Conservation (phyloP, 371 early-diverging fungal species). For the Thermomucor indicae-seudaticae region DNA sequence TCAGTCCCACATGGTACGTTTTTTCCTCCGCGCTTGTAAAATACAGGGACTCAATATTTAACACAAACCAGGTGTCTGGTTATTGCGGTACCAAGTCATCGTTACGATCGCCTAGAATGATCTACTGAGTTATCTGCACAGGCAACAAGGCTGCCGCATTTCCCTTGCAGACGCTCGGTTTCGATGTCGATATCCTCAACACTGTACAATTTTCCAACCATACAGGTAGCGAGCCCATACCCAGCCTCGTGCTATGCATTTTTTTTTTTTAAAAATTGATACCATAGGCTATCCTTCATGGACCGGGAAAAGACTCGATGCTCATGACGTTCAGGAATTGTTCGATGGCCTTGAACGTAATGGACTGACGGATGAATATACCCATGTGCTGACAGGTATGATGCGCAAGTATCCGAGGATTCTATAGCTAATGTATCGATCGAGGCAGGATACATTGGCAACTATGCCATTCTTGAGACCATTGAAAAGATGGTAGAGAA, state of each 20-base stretch:
- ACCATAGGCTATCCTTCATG: constrained; percentile 70
- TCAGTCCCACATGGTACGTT: constrained; percentile 92
- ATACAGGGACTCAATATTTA: background rate
- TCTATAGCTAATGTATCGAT: background rate
- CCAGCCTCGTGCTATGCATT: background rate
- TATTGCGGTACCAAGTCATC: constrained; percentile 59
- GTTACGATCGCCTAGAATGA: background rate
- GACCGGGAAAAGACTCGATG: constrained; percentile 64
- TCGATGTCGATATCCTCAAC: constrained; percentile 90
- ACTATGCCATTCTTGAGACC: constrained; percentile 60
- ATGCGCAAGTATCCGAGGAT: background rate
- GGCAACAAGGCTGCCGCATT: constrained; percentile 86
- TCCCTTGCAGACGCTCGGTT: constrained; percentile 86
- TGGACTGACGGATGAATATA: constrained; percentile 65
- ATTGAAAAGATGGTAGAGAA: constrained; percentile 52
- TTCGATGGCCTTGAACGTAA: constrained; percentile 73
- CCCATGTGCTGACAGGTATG: constrained; percentile 76
- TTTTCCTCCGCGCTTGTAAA: no score
- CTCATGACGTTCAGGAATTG: constrained; percentile 62
- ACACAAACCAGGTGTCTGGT: constrained; percentile 54
- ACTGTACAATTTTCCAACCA: constrained; percentile 94
- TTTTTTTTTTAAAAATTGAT: background rate
- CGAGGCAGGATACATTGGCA: constrained; percentile 75
- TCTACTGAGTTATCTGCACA: constrained; percentile 9
- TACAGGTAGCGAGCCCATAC: constrained; percentile 51